Base-by-base conservation (phyloP, 2,329 filamentous ascomycete species). In the Elsinoe fawcettii region DNA sequence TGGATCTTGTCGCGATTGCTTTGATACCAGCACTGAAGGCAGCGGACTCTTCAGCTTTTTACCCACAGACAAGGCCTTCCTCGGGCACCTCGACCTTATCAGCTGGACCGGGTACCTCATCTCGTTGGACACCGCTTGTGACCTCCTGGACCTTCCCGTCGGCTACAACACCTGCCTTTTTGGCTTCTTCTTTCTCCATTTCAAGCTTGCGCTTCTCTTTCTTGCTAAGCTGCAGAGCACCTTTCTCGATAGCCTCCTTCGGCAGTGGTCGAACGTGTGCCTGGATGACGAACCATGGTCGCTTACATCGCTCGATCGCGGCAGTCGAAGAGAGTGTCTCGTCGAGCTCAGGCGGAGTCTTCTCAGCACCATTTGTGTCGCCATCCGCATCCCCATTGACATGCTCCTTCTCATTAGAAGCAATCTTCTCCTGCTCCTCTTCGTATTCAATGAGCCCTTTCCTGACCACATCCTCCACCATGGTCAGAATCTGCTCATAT, bases 221-320 rank as follows among this genome's bases (percentile, higher is more conserved):
- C 74, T 90, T 91, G 65, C 84, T 88, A 60, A 85, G 69, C 58
- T 78, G 81, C 69, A 95, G 78, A 2, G 87, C 85, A 0, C 91
- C 91, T 69, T 89, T 90, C 61, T 86, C 85, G 62, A 93, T 66
- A 2, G 93, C 93, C 74, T 97, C 92, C 63, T 87, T 87, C 0
- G 93, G 93, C 66, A 96, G 70, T 39, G 90, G 91, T 57, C 91
- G 77, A 5, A 96, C 81, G 65, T 95, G 88, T 3, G 92, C 86
- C 74, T 97, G 91, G 55, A 85, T 90, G 3, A 96, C 80, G 89
- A 90, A 96, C 81, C 85, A 96, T 1, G 91, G 91, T 62, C 90
- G 75, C 69, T 84, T 86, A 67, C 90, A 95, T 60, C 82, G 77
- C 57, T 80, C 81, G 23, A 93, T 83, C 0, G 87, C 84, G 7